A percentile compares a stretch with the other conserved stretches of the same genome.
phyloP scores from a whole-genome alignment of 805 yeast species.

The Schwanniomyces yamadae region DNA sequence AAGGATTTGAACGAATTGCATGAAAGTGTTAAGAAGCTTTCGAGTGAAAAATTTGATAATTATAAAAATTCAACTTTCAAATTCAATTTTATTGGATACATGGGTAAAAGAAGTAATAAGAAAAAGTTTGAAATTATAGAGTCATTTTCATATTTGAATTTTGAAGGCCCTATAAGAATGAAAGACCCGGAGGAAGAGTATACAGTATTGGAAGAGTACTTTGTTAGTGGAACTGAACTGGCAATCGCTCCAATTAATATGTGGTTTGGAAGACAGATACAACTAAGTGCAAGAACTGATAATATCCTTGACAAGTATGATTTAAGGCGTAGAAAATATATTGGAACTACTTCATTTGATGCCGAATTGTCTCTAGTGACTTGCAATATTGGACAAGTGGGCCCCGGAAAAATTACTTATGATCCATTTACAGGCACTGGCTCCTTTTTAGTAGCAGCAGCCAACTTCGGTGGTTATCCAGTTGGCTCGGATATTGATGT shows the following conservation, averaged over 20 bases:
- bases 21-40: constrained; percentile 37
- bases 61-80: constrained; percentile 60
- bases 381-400: constrained; percentile 81
- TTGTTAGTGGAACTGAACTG: constrained; percentile 44
- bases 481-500: constrained; percentile 92
- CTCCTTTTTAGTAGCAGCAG: constrained; percentile 85
- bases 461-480: constrained; percentile 75
- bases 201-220: constrained; percentile 74
- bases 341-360: constrained; percentile 96
- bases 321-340: constrained; percentile 76
- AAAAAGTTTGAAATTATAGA: constrained; percentile 65
- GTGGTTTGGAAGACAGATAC: constrained; percentile 77
- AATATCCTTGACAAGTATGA: constrained; percentile 76
- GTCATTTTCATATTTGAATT: constrained; percentile 63
- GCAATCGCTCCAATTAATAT: constrained; percentile 51
- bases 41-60: constrained; percentile 28
- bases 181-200: constrained; percentile 72
- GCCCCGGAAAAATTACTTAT: constrained; percentile 63
- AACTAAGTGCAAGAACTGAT: constrained; percentile 57
- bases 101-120: constrained; percentile 56
- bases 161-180: constrained; percentile 77
- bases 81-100: constrained; percentile 77
- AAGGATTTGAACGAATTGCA: constrained; percentile 56
- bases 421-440: constrained; percentile 99
- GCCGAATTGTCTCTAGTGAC: constrained; percentile 87